Evolutionary conservation across 305 asterid genomes (phyloP).

Genomic region (Fraxinus baroniana): DNA sequence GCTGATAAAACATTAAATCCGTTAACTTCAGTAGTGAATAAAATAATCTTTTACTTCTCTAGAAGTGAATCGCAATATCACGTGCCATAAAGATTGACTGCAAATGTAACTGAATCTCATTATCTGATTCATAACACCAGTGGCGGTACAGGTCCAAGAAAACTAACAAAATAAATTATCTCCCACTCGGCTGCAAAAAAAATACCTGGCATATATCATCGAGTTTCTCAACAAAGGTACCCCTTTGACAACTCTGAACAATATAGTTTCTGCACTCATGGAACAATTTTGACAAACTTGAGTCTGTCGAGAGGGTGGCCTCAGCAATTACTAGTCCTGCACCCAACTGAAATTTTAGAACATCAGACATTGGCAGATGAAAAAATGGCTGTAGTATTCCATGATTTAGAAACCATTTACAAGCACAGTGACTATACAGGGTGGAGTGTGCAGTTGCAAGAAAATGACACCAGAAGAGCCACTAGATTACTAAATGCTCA

Average conservation of each 20-base stretch:
- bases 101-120: not conserved
- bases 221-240: not conserved
- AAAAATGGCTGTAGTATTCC: not conserved
- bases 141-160: not conserved
- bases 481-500: not conserved
- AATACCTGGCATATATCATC: not conserved
- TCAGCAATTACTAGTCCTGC: slow-evolving; percentile 85
- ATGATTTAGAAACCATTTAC: not conserved
- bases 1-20: not conserved
- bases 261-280: slow-evolving; percentile 75
- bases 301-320: slow-evolving; percentile 57
- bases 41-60: not conserved
- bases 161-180: not conserved
- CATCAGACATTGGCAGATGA: not conserved
- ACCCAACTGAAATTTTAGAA: slow-evolving; percentile 63
- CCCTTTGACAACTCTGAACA: slow-evolving; percentile 58
- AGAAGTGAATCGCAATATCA: not conserved
- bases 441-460: not conserved
- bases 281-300: slow-evolving; percentile 58
- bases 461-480: not conserved
- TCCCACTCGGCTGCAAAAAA: not conserved
- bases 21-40: not conserved
- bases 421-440: not conserved
- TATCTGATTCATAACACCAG: not conserved
- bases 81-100: not conserved